Conservation (phyloP, 148 eudicot species). For the Spergularia bocconei region DNA sequence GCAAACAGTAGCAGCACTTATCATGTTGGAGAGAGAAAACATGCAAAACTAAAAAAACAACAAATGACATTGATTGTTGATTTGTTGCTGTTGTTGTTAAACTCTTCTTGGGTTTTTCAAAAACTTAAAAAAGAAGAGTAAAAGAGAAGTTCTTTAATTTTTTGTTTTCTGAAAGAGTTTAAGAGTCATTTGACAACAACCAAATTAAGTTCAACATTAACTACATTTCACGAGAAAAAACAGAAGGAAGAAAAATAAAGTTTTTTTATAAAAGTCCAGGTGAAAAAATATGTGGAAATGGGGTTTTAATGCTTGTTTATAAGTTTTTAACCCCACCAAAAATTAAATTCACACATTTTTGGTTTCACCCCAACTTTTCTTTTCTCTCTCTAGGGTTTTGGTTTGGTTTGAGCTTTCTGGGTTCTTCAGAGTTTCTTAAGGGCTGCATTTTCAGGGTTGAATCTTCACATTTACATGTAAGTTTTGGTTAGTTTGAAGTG, state of each 20-base stretch:
- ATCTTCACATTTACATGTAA: slow-evolving; percentile 16
- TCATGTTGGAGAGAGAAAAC: slow-evolving; percentile 12
- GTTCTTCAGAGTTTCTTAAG: background rate
- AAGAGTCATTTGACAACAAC: background rate
- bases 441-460: slow-evolving; percentile 8
- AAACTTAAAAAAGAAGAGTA: background rate
- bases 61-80: slow-evolving; percentile 21
- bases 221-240: slow-evolving; percentile 27
- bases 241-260: background rate
- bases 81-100: no score
- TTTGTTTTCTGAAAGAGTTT: no score
- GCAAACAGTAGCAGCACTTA: background rate
- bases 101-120: slow-evolving; percentile 17
- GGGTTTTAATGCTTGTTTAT: slow-evolving; percentile 9
- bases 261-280: background rate
- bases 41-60: background rate
- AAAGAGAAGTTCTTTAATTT: no score
- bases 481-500: slow-evolving; percentile 15
- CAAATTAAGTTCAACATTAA: background rate
- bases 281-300: slow-evolving; percentile 7
- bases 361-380: background rate
- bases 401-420: background rate
- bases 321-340: slow-evolving; percentile 3
- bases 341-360: slow-evolving; percentile 21
- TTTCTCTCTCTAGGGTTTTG: slow-evolving; percentile 20